phyloP scores from a whole-genome alignment of 495 filamentous ascomycete species.

The Ascodesmis nigricans region DNA sequence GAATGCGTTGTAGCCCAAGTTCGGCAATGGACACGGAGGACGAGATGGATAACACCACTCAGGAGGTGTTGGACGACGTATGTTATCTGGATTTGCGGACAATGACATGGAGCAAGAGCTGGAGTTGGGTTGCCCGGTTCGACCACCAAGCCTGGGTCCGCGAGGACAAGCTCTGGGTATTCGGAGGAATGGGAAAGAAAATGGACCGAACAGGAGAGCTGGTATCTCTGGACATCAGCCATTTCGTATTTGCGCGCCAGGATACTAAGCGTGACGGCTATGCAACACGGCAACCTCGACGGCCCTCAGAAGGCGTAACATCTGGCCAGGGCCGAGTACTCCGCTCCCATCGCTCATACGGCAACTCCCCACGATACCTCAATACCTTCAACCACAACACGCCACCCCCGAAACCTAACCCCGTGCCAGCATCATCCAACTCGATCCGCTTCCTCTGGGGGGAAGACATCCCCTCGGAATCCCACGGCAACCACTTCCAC shows the following conservation, averaged over 20 bases:
- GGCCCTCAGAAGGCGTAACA: conserved; percentile 9
- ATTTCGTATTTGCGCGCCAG: conserved; percentile 44
- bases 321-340: conserved; percentile 19
- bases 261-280: conserved; percentile 18
- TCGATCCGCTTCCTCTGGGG: conserved; percentile 75
- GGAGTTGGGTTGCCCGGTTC: conserved; percentile 82
- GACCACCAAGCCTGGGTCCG: conserved; percentile 48
- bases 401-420: conserved; percentile 26
- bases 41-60: conserved; percentile 18
- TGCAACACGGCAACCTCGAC: conserved; percentile 12
- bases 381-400: conserved; percentile 25
- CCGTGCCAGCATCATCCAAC: conserved; percentile 48
- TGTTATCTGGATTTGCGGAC: conserved; percentile 93
- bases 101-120: conserved; percentile 90
- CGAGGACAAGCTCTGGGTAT: conserved; percentile 81
- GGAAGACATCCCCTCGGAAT: conserved; percentile 64
- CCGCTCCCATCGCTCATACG: conserved; percentile 18
- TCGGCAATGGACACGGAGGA: conserved; percentile 14
- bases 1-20: conserved; percentile 49
- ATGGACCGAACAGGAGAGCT: conserved; percentile 91
- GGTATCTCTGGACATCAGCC: conserved; percentile 86
- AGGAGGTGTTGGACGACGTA: conserved; percentile 72
- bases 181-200: conserved; percentile 76
- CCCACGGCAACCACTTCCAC: conserved; percentile 81
- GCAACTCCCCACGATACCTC: conserved; percentile 27